Evolutionary conservation across 2,329 filamentous ascomycete species (phyloP), one percentile per base, ranked within the genome.

Genomic region (Ceratocystis smalleyi): DNA sequence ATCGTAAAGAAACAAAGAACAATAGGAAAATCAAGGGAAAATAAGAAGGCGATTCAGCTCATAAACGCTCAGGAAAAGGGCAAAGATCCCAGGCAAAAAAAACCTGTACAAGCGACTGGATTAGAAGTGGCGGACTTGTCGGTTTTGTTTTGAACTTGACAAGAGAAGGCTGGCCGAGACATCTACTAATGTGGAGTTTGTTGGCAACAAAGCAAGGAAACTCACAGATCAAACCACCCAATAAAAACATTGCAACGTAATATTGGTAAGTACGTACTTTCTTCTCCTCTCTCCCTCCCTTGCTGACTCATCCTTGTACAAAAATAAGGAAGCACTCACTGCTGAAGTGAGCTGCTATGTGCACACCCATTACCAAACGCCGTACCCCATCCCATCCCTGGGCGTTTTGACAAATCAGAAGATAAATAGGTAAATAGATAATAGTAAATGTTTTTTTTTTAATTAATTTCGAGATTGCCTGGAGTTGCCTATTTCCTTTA

Each of bases 131-230:
- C 54, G 8, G 54, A 35, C 24, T 32, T 57, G 54, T 57, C 54
- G 54, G 27, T 57, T 57, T 57, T 57, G 54, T 57, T 57, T 57
- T 57, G 54, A 57, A 30, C 54, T 57, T 57, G 27, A n/a, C 54
- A 57, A 57, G 27, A 57, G 54, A 57, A 35, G 54, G 54, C 54
- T 57, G 54, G 54, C 54, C 54, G 54, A 57, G 54, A 57, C 54
- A 57, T 57, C 30, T 30, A 57, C 51, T 35, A 57, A 57, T 57
- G 51, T 57, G 51, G 54, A 57, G 54, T 57, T 57, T 57, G 54
- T 35, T 57, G 30, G 27, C 54, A 57, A 32, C 30, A 35, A 57
- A 27, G 54, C 27, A 57, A 57, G 54, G 54, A n/a, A 32, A 57
- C 54, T 35, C 54, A 57, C 54, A 57, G 27, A 57, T 57, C 54